phyloP scores from a whole-genome alignment of 306 rosid species.

The Pterocarpus macrocarpus region DNA sequence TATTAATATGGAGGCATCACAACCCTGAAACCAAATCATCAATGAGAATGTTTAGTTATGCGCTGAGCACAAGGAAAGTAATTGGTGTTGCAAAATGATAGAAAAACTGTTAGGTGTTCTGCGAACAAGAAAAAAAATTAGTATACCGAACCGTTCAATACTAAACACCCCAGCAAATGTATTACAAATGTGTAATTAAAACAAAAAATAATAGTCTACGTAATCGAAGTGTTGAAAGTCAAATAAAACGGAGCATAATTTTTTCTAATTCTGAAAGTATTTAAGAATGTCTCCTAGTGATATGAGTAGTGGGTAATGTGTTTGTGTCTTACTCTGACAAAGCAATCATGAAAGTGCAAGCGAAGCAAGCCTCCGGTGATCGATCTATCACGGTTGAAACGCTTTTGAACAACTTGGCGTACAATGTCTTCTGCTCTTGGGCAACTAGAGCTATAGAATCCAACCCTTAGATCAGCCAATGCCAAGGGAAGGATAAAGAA shows the following conservation, averaged over 20 bases:
- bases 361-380: constrained; percentile 61
- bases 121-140: too few species aligned
- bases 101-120: too few species aligned
- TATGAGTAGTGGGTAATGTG: too few species aligned
- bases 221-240: too few species aligned
- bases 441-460: constrained; percentile 58
- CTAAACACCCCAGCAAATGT: too few species aligned
- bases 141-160: too few species aligned
- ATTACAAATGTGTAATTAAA: too few species aligned
- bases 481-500: constrained; percentile 44
- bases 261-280: too few species aligned
- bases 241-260: too few species aligned
- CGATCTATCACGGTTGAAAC: constrained; percentile 44
- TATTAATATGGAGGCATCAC: constrained; percentile 73
- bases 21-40: constrained; percentile 53
- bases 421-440: constrained; percentile 59
- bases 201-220: too few species aligned
- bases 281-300: too few species aligned
- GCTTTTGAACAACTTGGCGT: constrained; percentile 48
- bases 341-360: constrained; percentile 76
- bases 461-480: constrained; percentile 51
- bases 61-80: neutral
- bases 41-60: neutral
- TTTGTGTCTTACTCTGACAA: constrained; percentile 57
- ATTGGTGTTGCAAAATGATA: too few species aligned